Base-by-base conservation (phyloP, 768 basidiomycete genomes). In the Suillus subluteus region DNA sequence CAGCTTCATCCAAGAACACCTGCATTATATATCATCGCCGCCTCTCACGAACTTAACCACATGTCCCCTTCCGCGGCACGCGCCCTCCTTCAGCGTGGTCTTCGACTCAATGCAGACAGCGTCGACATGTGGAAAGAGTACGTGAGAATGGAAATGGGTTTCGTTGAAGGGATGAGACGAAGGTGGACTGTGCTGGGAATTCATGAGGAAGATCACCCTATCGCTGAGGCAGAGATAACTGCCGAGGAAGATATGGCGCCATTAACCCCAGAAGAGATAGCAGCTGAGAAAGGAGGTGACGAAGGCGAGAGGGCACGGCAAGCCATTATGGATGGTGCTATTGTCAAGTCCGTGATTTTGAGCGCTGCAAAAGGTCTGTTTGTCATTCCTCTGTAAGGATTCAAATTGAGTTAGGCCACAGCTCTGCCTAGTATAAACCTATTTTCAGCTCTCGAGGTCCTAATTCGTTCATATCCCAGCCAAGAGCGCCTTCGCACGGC, bases 91-190 rank as follows among this genome's bases (percentile, higher is more conserved):
- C 92, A 96, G 68, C 88, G 96, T 7, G 96, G 96, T 15, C 83
- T 97, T 56, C 86, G 96, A 43, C 76, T 97, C 59, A 91, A 95
- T 70, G 80, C 83, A 15, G 86, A 90, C 62, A 92, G 87, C 68
- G 76, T 85, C 40, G 88, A 90, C 65, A 81, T 98, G 77, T 98
- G 96, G 96, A 82, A 83, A 26, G 95, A 96, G 77, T 97, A 96
- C 74, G 88, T 95, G 69, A 89, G 89, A 74, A 94, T 98, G 87
- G 96, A 98, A 75, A 79, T 96, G 6, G 88, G 89, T 3, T 97
- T 94, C 76, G 81, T 94, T 9, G 95, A 97, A 79, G 87, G 86
- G 16, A 79, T 96, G 58, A 82, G 92, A 46, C 80, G 92, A 69
- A 83, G 95, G 62, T 95, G 94, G 94, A 87, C 82, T 55, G 81